These are phyloP conservation scores for Hyphodiscus sp. DNA, from an alignment of 2,329 filamentous ascomycete genomes.

Conservation along the genomic window DNA sequence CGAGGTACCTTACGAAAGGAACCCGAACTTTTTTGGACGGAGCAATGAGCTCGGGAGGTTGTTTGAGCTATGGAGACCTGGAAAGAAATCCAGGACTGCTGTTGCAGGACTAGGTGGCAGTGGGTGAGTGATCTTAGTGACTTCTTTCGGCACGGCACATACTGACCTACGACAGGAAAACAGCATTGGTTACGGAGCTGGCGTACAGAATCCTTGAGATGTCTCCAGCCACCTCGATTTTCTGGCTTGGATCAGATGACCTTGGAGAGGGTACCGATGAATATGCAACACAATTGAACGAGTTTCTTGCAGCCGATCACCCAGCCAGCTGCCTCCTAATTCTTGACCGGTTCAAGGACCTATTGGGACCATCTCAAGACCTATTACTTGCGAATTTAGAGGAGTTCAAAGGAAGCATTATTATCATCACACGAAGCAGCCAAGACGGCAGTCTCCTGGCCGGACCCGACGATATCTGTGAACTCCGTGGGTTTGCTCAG, in stretches of 20 bases:
- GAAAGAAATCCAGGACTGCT: slow-evolving; percentile 16
- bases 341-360: slow-evolving; percentile 15
- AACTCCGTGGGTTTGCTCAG: slow-evolving; percentile 15
- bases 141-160: too few relatives aligned
- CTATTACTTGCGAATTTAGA: slow-evolving; percentile 15
- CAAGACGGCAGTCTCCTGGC: slow-evolving; percentile 17
- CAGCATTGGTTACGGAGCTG: slow-evolving; percentile 21
- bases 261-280: slow-evolving; percentile 6
- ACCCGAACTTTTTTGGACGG: slow-evolving; percentile 21
- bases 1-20: slow-evolving; percentile 16
- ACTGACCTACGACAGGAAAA: slow-evolving; percentile 22
- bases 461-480: slow-evolving; percentile 16
- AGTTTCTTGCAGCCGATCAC: slow-evolving; percentile 11
- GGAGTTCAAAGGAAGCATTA: slow-evolving; percentile 16
- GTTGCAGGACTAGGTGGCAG: slow-evolving; percentile 23
- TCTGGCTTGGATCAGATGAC: slow-evolving; percentile 18
- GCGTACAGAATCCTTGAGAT: slow-evolving; percentile 18
- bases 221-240: slow-evolving; percentile 18
- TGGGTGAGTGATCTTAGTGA: slow-evolving; percentile 16
- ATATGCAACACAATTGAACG: slow-evolving; percentile 9
- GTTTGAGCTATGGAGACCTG: slow-evolving; percentile 22
- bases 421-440: slow-evolving; percentile 17
- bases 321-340: slow-evolving; percentile 13
- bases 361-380: slow-evolving; percentile 10
- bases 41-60: slow-evolving; percentile 14